A percentile compares a stretch with the other conserved stretches of the same genome.
Conservation (phyloP, 148 eudicot genomes). For the Simmondsia chinensis region DNA sequence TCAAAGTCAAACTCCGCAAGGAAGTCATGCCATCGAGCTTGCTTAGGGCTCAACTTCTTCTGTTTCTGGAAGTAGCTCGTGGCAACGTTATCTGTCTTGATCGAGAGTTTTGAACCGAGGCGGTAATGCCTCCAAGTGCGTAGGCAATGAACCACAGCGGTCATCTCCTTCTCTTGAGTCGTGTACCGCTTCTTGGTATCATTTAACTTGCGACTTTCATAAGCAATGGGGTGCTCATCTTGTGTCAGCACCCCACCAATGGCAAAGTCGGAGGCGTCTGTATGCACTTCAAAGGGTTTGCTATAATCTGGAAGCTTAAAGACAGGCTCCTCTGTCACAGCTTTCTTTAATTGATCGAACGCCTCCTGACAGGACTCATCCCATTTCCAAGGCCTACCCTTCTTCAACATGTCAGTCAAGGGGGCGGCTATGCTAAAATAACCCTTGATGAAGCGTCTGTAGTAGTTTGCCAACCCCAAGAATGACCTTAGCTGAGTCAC, state of each 20-base stretch:
- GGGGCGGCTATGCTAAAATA: neutral
- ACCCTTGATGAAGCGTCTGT: conserved; percentile 10
- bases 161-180: conserved; percentile 10
- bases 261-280: conserved; percentile 3
- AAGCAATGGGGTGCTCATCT: conserved; percentile 11
- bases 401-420: conserved; percentile 5
- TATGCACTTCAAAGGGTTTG: neutral
- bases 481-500: conserved; percentile 1
- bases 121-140: neutral
- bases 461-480: conserved; percentile 10
- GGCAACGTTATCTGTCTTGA: too few relatives aligned
- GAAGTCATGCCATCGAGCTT: too few relatives aligned
- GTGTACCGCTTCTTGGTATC: neutral
- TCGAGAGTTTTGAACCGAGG: neutral
- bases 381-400: neutral
- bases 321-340: neutral
- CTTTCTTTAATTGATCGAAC: neutral
- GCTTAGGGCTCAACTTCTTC: too few relatives aligned
- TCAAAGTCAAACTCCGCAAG: too few relatives aligned
- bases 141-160: neutral
- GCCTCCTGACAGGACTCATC: neutral
- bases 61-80: too few relatives aligned
- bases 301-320: neutral
- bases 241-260: conserved; percentile 9
- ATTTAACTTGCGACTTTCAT: conserved; percentile 7